Conservation (phyloP, 257 asterid species). For the Penstemon davidsonii region DNA sequence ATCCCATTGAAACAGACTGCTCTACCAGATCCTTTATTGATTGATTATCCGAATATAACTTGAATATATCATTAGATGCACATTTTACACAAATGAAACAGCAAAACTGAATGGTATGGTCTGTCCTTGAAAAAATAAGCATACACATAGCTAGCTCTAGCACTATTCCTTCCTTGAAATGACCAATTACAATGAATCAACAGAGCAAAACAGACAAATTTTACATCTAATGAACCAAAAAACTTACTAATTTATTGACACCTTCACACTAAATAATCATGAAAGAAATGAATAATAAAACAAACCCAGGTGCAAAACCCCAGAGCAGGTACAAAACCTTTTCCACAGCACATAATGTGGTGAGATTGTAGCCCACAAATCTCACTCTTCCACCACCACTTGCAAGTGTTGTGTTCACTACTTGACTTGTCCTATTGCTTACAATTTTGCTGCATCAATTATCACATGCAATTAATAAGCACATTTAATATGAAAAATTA, state of each 20-base stretch:
- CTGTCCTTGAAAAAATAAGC: conserved; percentile 31
- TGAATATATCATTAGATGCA: too few relatives aligned
- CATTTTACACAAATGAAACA: conserved; percentile 36
- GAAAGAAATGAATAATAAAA: conserved; percentile 48
- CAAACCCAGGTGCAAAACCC: conserved; percentile 38
- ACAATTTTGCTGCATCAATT: conserved; percentile 62
- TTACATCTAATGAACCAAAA: conserved; percentile 20
- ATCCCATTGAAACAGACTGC: too few relatives aligned
- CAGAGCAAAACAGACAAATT: conserved; percentile 15
- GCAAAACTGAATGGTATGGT: conserved; percentile 33
- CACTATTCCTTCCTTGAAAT: conserved; percentile 6
- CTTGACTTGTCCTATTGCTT: conserved; percentile 61
- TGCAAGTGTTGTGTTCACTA: conserved; percentile 62
- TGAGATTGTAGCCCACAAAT: conserved; percentile 35
- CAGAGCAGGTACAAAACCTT: conserved; percentile 31
- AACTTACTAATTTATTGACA: conserved; percentile 27
- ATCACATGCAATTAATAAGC: background rate
- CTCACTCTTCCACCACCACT: conserved; percentile 54
- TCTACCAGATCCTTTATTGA: too few relatives aligned
- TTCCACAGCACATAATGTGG: conserved; percentile 29
- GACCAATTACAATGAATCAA: conserved; percentile 20
- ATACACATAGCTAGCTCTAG: conserved; percentile 22
- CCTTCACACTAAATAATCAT: conserved; percentile 40
- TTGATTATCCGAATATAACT: too few relatives aligned
- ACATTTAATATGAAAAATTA: background rate